Percentiles rank a stretch among this genome's conserved stretches.
Evolutionary conservation across 805 yeast genomes (phyloP).

Genomic region (Wickerhamiella parazyma): DNA sequence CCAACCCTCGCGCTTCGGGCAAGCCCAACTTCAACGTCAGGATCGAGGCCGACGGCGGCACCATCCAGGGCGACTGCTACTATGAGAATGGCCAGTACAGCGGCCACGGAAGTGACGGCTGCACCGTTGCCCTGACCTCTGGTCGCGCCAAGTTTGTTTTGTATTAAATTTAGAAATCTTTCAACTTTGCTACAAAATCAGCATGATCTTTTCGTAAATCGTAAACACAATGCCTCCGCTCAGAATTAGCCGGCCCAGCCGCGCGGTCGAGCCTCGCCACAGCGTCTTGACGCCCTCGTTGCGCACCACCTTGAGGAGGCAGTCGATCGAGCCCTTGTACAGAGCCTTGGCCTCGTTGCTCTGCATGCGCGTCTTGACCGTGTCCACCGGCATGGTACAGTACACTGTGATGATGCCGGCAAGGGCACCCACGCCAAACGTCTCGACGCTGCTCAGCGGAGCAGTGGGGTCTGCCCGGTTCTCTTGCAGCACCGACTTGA

Average conservation of each 20-base stretch:
- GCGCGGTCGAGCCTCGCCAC: conserved; percentile 98
- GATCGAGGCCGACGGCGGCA: conserved; percentile 57
- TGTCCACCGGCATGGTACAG: conserved; percentile 87
- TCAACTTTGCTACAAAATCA: conserved; percentile 26
- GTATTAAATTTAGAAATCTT: conserved; percentile 28
- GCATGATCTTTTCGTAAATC: conserved; percentile 80
- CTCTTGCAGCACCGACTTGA: conserved; percentile 65
- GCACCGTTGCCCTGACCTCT: conserved; percentile 78
- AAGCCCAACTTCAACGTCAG: conserved; percentile 62
- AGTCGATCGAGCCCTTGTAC: conserved; percentile 65
- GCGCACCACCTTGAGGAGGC: conserved; percentile 64
- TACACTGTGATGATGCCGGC: conserved; percentile 83
- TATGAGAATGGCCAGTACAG: conserved; percentile 68
- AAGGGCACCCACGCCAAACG: conserved; percentile 79
- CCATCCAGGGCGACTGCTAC: conserved; percentile 58
- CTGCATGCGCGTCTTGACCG: conserved; percentile 96
- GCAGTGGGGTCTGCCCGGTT: conserved; percentile 53
- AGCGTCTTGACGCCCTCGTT: conserved; percentile 84
- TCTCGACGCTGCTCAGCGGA: conserved; percentile 64
- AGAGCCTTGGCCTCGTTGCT: conserved; percentile 61
- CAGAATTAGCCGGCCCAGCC: conserved; percentile 78
- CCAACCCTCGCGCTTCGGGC: conserved; percentile 76
- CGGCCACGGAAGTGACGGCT: conserved; percentile 63
- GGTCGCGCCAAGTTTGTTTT: conserved; percentile 80
- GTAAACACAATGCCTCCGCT: conserved; percentile 98